Percentiles rank a stretch among this genome's conserved stretches.
Evolutionary conservation across 2,329 filamentous ascomycete genomes (phyloP).

Genomic region (Neoscytalidium dimidiatum): DNA sequence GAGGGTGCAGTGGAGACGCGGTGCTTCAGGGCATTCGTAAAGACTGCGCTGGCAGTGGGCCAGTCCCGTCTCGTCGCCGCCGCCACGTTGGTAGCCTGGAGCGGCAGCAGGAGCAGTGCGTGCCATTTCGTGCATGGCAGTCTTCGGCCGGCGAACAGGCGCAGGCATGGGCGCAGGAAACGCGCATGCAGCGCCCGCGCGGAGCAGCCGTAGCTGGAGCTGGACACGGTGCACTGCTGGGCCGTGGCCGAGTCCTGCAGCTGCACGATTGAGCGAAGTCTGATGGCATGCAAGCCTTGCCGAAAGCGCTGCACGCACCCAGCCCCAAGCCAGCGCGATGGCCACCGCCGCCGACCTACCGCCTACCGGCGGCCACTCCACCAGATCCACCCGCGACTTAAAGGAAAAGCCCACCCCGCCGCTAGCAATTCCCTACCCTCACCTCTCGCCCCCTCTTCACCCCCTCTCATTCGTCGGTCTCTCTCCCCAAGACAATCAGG

Average conservation of each 20-base stretch:
- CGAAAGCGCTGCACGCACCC: constrained; percentile 20
- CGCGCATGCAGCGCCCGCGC: constrained; percentile 16
- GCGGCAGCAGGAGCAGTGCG: not conserved
- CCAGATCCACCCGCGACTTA: constrained; percentile 21
- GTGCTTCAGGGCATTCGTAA: constrained; percentile 5
- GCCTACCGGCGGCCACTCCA: constrained; percentile 15
- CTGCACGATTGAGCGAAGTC: constrained; percentile 19
- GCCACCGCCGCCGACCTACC: constrained; percentile 13
- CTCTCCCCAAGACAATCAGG: constrained; percentile 38
- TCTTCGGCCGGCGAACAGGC: constrained; percentile 6
- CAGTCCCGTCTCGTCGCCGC: not conserved
- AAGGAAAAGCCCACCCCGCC: constrained; percentile 33
- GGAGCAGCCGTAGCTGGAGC: not conserved
- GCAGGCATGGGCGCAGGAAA: not conserved
- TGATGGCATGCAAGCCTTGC: constrained; percentile 21
- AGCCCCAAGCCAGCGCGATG: constrained; percentile 17
- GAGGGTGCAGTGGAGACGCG: constrained; percentile 10
- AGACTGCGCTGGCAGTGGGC: constrained; percentile 12
- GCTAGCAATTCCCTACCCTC: constrained; percentile 41
- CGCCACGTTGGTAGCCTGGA: not conserved
- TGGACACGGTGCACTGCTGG: not conserved
- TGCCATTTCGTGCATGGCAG: constrained; percentile 13
- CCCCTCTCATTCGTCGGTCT: constrained; percentile 44
- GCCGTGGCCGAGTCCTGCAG: constrained; percentile 7
- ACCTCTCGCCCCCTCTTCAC: constrained; percentile 46